Percentiles rank a stretch among this genome's conserved stretches.
Conservation (phyloP, 148 eudicot species). For the Cornus florida region DNA sequence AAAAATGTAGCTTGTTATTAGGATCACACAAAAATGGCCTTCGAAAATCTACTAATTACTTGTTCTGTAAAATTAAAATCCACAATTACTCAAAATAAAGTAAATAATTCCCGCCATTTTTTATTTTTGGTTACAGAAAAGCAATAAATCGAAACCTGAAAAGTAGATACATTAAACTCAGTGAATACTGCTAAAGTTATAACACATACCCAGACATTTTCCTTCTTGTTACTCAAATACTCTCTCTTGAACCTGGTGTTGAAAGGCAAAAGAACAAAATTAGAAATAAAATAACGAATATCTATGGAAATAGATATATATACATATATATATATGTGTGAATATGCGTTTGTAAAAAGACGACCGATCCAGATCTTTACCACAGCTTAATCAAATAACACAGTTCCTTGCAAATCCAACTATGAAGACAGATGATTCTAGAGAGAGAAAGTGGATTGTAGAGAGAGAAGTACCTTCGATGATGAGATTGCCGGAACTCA, state of each 20-base stretch:
- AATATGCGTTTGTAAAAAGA: too few relatives aligned
- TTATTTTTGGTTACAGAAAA: too few relatives aligned
- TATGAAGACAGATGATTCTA: neutral
- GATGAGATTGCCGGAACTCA: neutral
- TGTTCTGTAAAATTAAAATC: too few relatives aligned
- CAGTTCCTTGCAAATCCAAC: neutral
- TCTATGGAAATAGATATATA: neutral
- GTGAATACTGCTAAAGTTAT: neutral
- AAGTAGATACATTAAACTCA: neutral
- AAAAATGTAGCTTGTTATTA: too few relatives aligned
- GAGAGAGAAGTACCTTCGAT: neutral
- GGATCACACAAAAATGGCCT: too few relatives aligned
- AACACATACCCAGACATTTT: constrained; percentile 26
- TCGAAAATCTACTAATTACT: too few relatives aligned
- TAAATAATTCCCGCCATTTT: too few relatives aligned
- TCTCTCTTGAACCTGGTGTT: constrained; percentile 9
- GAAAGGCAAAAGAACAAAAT: neutral
- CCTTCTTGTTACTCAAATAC: constrained; percentile 3
- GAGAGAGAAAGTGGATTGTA: neutral
- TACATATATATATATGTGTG: too few relatives aligned
- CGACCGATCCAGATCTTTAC: neutral
- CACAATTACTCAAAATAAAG: too few relatives aligned
- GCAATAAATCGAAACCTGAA: too few relatives aligned
- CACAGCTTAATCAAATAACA: neutral
- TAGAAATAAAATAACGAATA: neutral